Evolutionary conservation across 441 rosid species (phyloP), one percentile per base, ranked within the genome.

Genomic region (Pelargonium citronellum): DNA sequence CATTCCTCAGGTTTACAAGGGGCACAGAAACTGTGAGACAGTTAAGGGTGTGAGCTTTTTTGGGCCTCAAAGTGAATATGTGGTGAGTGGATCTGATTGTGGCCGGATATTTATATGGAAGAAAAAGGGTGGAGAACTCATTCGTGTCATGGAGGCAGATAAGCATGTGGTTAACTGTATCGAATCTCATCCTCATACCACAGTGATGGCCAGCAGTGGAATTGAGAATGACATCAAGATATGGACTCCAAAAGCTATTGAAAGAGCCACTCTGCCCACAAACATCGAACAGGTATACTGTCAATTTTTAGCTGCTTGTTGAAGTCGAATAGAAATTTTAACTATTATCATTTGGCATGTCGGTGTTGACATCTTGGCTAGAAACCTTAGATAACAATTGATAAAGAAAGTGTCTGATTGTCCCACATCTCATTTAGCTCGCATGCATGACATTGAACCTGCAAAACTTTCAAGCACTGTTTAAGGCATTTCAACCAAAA

Each of bases 1-100:
- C 66, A 69, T 37, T 68, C 92, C 94, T n/a, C 84, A 83, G 79
- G 96, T 82, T 71, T 94, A 87, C 68, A 86, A 81, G 74, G 99
- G 97, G 30, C 97, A 91, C 74, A 83, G 74, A 69, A 94, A 94
- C 78, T 39, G 43, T 77, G 85, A 85, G 77, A 91, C 96, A 0
- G 89, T 94, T 57, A 94, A 94, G 71, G 96, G 94, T 55, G 97
- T 90, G 49, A 87, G 76, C 72, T 94, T 91, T 74, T 90, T 80
- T 66, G 99, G 99, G 77, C 96, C 96, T 2, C 71, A 79, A 73
- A 87, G 89, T 44, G 92, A 91, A 73, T 94, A 90, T 81, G 97
- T 91, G 78, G 85, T 84, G 75, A 94, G 96, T 16, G 96, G 97
- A 10, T 94, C 99, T 37, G 96, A 94, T 76, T 94, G 99, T 78